Base-by-base conservation (phyloP, 2,329 filamentous ascomycete genomes). In the Ascochyta clinopodiicola region DNA sequence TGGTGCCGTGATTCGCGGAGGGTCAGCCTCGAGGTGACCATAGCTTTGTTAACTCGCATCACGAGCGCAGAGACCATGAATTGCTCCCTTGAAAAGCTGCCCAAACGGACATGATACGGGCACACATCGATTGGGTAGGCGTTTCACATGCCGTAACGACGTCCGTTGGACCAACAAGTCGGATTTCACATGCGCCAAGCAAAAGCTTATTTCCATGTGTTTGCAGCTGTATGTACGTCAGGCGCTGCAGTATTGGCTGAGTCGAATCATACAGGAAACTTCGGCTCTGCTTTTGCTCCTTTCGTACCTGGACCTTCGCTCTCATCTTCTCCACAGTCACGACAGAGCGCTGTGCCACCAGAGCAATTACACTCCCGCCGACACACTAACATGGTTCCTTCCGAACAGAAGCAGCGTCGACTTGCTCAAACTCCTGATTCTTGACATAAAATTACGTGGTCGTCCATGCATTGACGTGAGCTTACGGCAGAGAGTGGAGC, bases 181-280 rank as follows among this genome's bases (percentile, higher is more conserved):
- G 60, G 63, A 64, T 42, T 24, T 47, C 35, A 56, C 59, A 50
- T 55, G 55, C 61, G 56, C 57, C 56, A 63, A 57, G 57, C 21
- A 32, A 61, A 66, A 61, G 62, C 62, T 63, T 66, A 54, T 58
- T 62, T 59, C 46, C 45, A 53, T 57, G 56, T 51, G 52, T 27
- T 37, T 57, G 42, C 43, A 51, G 51, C 58, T 57, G 39, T 55
- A 42, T 13, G 49, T 51, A 56, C 54, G 45, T 42, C 46, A 45
- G 34, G 49, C 50, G 44, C 40, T 51, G 27, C 48, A 48, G 44
- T 49, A 59, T 62, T 65, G 60, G 60, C 48, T 56, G 51, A 35
- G 21, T 52, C 38, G 43, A 34, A 54, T 57, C 45, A 36, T 42
- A 42, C 56, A 58, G 53, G 46, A 59, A 47, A 47, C 39, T 31